These are phyloP conservation scores for Colletotrichum aenigma DNA, from an alignment of 2,329 filamentous ascomycete genomes.

Conservation along the genomic window DNA sequence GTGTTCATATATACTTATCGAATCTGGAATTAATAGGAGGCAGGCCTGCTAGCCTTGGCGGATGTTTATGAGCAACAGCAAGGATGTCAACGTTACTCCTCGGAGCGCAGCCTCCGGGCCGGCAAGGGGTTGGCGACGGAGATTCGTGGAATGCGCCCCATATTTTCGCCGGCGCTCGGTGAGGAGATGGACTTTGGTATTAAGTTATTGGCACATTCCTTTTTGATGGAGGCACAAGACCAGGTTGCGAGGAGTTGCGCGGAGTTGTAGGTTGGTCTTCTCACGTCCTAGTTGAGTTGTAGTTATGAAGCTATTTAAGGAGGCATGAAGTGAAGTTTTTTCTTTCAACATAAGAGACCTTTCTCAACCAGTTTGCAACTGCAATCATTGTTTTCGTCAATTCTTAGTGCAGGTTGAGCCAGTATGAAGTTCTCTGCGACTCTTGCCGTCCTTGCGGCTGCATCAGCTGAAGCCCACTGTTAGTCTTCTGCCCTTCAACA, in stretches of 20 bases:
- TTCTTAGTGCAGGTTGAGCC: neutral
- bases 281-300: neutral
- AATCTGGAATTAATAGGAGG: too few species aligned
- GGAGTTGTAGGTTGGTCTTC: neutral
- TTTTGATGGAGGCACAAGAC: neutral
- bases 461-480: slow-evolving; percentile 7
- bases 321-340: neutral
- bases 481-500: neutral
- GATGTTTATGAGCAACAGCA: neutral
- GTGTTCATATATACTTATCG: neutral
- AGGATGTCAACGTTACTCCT: neutral
- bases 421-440: neutral
- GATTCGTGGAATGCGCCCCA: slow-evolving; percentile 1
- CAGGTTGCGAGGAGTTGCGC: neutral
- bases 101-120: neutral
- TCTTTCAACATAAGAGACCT: neutral
- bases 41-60: neutral
- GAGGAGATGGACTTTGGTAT: neutral
- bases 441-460: neutral
- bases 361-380: accelerated
- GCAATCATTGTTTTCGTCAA: neutral
- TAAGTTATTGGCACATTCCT: neutral
- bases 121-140: neutral
- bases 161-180: neutral
- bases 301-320: neutral